Base-by-base conservation (phyloP, 2,329 filamentous ascomycete genomes). In the Gliomastix tumulicola region DNA sequence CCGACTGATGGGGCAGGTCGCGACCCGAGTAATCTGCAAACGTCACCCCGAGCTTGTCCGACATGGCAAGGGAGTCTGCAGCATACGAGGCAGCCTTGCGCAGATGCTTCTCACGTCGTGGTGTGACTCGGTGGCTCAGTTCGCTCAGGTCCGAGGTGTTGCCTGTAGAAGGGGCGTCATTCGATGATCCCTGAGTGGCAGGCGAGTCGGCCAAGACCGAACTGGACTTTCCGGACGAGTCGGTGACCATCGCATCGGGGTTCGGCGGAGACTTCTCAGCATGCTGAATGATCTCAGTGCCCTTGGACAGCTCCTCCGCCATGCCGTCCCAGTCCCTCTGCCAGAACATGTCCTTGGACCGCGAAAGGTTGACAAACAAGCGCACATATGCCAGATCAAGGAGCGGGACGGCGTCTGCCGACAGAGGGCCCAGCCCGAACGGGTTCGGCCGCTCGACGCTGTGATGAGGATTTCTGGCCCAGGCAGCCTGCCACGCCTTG, bases 1-100 rank as follows among this genome's bases (percentile, higher is more conserved):
- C 87, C 12, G 86, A 88, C 55, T 95, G 90, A 27, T 95, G 76
- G 0, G 92, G 88, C 11, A 97, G 70, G 53, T 96, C 88, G 31
- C 87, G 75, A 36, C 84, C 88, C 2, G 81, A 83, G 42, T 86
- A 82, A 44, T 95, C 88, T 7, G 85, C 82, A 60, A 90, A 92
- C 0, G 86, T 88, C 20, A 90, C 78, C 2, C 88, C 88, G 11
- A 92, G 73, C 53, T 84, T 89, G 56, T 94, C 85, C 3, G 88
- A 84, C 78, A 92, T 92, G 20, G 81, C 79, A 8, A 98, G 74
- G 1, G 89, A 94, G 56, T 96, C 88, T 2, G 88, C 88, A 2
- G 92, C 92, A 53, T 94, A 95, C 54, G 88, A 94, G 0, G 90
- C 92, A n/a, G 92, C 92, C 56, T 90, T 94, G 30, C 90, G 82